phyloP scores from a whole-genome alignment of 768 basidiomycete species.

The Chalciporus sphaerocephalus region DNA sequence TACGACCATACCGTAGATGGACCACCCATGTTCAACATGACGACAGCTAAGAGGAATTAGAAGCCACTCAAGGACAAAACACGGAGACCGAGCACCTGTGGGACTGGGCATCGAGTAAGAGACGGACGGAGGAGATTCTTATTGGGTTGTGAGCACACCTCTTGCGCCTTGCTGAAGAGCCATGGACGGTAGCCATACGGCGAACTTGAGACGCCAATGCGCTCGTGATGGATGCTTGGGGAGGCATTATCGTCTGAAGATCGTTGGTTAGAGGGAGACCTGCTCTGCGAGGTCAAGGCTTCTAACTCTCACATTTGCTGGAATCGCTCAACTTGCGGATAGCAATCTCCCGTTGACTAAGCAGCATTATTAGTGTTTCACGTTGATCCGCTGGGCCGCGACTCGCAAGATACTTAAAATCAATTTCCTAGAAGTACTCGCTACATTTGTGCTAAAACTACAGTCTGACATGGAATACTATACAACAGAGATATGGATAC shows the following conservation, averaged over 20 bases:
- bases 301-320: neutral
- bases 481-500: conserved; percentile 6
- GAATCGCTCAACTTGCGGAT: neutral
- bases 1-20: conserved; percentile 69
- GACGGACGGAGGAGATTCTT: neutral
- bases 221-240: conserved; percentile 16
- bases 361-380: too few species aligned
- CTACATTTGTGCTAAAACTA: neutral
- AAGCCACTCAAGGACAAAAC: conserved; percentile 12
- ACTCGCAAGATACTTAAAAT: too few species aligned
- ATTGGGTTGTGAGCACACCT: conserved; percentile 32
- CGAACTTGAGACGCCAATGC: conserved; percentile 26
- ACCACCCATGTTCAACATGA: conserved; percentile 99
- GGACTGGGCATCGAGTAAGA: conserved; percentile 41
- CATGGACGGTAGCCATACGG: conserved; percentile 44
- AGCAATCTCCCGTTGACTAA: too few species aligned
- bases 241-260: conserved; percentile 27
- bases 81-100: conserved; percentile 44
- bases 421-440: neutral
- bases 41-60: conserved; percentile 55
- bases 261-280: neutral
- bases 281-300: neutral
- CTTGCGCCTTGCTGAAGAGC: conserved; percentile 37
- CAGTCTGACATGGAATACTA: conserved; percentile 1
- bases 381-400: too few species aligned